phyloP scores from a whole-genome alignment of 202 grass and related monocot genomes.

The Hordeum pubiflorum region DNA sequence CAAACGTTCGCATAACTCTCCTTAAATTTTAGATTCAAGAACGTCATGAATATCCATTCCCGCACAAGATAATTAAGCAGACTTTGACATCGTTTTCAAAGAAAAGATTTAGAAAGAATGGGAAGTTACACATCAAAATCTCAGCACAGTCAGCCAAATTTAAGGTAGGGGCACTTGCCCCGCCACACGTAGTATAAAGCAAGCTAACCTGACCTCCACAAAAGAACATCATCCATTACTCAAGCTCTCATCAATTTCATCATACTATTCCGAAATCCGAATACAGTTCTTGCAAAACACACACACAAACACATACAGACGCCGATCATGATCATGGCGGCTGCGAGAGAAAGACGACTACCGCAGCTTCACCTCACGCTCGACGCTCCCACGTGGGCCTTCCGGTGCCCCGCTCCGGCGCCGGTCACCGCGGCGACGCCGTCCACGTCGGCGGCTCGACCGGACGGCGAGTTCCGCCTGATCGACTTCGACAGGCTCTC shows the following conservation, averaged over 20 bases:
- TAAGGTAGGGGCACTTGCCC: not conserved
- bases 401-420: not conserved
- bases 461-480: not conserved
- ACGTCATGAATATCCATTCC: not conserved
- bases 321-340: not conserved
- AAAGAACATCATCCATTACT: not conserved
- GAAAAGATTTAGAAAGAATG: not conserved
- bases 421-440: not conserved
- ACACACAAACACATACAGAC: too few relatives aligned
- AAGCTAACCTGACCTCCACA: not conserved
- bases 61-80: not conserved
- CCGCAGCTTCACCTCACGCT: conserved; percentile 16
- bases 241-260: not conserved
- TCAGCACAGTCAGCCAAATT: not conserved
- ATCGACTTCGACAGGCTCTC: not conserved
- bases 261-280: too few relatives aligned
- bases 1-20: too few relatives aligned
- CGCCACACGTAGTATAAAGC: not conserved
- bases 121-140: not conserved
- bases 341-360: conserved; percentile 13
- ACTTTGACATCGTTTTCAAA: not conserved
- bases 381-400: conserved; percentile 14
- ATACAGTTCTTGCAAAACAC: not conserved
- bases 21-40: too few relatives aligned
- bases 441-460: not conserved